Evolutionary conservation across 495 filamentous ascomycete genomes (phyloP).

Genomic region (Achaetomiella virescens): DNA sequence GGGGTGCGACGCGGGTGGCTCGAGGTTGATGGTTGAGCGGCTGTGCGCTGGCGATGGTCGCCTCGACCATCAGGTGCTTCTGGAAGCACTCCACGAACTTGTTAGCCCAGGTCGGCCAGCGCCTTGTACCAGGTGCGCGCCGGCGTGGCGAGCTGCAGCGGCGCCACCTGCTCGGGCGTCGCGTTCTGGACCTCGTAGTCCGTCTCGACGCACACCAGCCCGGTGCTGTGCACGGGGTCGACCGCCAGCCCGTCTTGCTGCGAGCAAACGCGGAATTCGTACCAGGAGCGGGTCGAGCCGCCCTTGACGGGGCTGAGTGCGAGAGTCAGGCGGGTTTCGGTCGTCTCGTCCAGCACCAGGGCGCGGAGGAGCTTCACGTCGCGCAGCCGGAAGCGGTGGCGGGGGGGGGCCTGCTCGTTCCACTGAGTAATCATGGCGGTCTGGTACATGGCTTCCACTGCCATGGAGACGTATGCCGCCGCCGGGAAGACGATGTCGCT

Average conservation of each 20-base stretch:
- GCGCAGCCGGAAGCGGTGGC: conserved; percentile 1
- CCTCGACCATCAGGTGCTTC: conserved; percentile 15
- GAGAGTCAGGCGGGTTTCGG: too few species aligned
- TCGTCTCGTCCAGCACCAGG: not conserved
- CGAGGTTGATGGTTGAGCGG: not conserved
- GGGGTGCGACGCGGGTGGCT: conserved; percentile 18
- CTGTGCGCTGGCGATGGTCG: not conserved
- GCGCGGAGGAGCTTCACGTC: not conserved
- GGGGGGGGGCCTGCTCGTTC: too few species aligned
- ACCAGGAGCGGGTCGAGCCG: too few species aligned
- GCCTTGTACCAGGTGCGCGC: conserved; percentile 27
- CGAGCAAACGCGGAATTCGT: not conserved
- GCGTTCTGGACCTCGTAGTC: not conserved
- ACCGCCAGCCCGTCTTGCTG: not conserved
- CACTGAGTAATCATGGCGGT: not conserved
- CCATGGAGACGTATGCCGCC: conserved; percentile 11
- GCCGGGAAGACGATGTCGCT: conserved; percentile 16
- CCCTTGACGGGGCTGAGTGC: too few species aligned
- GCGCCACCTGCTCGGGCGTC: too few species aligned
- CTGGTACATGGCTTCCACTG: conserved; percentile 15
- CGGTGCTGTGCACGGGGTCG: conserved; percentile 3
- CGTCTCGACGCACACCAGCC: not conserved
- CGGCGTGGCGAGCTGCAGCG: not conserved
- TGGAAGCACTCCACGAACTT: conserved; percentile 26
- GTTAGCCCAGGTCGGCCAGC: conserved; percentile 18